Percentiles rank a stretch among this genome's conserved stretches.
These are phyloP conservation scores for Candida anglica DNA, from an alignment of 805 yeast species.

Conservation along the genomic window DNA sequence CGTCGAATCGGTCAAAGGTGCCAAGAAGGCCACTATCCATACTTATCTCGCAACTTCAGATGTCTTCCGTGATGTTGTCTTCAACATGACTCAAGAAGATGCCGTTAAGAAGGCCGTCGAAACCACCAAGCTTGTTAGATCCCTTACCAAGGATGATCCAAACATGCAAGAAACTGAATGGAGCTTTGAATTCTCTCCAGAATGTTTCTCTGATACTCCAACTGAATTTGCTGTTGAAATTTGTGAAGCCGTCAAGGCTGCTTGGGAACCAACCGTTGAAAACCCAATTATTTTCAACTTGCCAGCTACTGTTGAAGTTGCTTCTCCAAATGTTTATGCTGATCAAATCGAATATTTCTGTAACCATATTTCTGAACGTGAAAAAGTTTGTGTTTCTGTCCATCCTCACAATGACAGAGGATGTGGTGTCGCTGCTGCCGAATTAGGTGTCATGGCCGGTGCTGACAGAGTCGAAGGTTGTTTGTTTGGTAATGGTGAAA, in stretches of 20 bases:
- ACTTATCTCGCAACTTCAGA: conserved; percentile 75
- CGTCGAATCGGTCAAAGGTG: conserved; percentile 68
- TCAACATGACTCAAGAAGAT: conserved; percentile 58
- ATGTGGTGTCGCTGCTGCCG: conserved; percentile 87
- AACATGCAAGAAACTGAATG: conserved; percentile 51
- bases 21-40: conserved; percentile 72
- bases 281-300: conserved; percentile 73
- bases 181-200: conserved; percentile 80
- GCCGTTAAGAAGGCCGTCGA: conserved; percentile 58
- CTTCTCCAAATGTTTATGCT: conserved; percentile 79
- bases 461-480: conserved; percentile 90
- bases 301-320: conserved; percentile 83
- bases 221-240: conserved; percentile 59
- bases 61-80: conserved; percentile 68
- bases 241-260: conserved; percentile 71
- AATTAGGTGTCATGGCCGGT: conserved; percentile 76
- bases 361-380: conserved; percentile 59
- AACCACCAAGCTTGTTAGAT: conserved; percentile 58
- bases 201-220: conserved; percentile 69
- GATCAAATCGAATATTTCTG: conserved; percentile 78
- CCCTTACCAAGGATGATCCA: conserved; percentile 68
- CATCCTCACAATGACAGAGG: conserved; percentile 88
- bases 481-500: conserved; percentile 80
- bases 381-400: conserved; percentile 67
- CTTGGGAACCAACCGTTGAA: conserved; percentile 67